Conservation (phyloP, 2,329 filamentous ascomycete species). For the Fusarium fujikuroi region DNA sequence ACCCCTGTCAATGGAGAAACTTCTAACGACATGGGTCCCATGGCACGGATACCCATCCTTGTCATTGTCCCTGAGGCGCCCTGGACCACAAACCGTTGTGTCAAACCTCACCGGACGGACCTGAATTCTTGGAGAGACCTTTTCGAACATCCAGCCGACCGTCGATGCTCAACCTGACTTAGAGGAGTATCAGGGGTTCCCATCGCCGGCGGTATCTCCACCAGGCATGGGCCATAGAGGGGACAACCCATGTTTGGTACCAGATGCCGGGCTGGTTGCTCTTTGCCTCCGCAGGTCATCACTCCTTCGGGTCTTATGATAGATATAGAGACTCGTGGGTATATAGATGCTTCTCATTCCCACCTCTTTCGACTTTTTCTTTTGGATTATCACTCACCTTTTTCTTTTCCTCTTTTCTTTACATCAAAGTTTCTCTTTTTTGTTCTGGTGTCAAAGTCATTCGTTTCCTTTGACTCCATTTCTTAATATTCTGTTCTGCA, state of each 20-base stretch:
- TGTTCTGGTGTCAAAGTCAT: constrained; percentile 60
- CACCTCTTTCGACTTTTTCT: constrained; percentile 32
- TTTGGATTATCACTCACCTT: constrained; percentile 41
- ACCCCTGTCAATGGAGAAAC: constrained; percentile 26
- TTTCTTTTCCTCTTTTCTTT: constrained; percentile 44
- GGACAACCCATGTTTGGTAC: constrained; percentile 26
- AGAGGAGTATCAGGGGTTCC: constrained; percentile 24
- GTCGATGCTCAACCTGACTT: constrained; percentile 21
- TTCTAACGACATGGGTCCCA: constrained; percentile 21
- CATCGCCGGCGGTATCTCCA: constrained; percentile 36
- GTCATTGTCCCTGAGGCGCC: constrained; percentile 37
- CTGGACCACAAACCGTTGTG: constrained; percentile 31
- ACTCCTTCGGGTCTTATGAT: background rate
- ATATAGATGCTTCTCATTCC: constrained; percentile 45
- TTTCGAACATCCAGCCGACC: constrained; percentile 25
- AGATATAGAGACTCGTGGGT: constrained; percentile 30
- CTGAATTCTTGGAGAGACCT: constrained; percentile 31
- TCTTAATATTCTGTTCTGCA: constrained; percentile 44
- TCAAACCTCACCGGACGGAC: constrained; percentile 40
- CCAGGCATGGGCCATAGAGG: constrained; percentile 29
- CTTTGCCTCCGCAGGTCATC: constrained; percentile 29
- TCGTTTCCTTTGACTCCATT: constrained; percentile 63
- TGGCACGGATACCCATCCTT: constrained; percentile 14
- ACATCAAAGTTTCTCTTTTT: constrained; percentile 40
- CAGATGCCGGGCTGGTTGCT: constrained; percentile 38